phyloP scores from a whole-genome alignment of 345 rosid species.

The Ceriops zippeliana region DNA sequence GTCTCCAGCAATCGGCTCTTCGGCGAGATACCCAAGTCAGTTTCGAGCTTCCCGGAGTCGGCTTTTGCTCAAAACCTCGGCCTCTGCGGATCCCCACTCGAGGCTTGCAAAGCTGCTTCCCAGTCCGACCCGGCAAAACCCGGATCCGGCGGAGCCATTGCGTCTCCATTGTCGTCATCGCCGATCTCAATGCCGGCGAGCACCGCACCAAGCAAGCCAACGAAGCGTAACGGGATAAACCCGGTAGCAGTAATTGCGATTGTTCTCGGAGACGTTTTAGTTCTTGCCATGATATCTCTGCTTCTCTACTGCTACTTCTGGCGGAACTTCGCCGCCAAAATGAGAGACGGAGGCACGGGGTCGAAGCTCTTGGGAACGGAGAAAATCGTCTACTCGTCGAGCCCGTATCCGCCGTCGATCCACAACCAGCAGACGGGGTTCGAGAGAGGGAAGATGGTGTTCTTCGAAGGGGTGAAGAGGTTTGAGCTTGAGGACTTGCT shows the following conservation, averaged over 20 bases:
- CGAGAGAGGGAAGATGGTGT: conserved; percentile 84
- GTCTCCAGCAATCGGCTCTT: conserved; percentile 55
- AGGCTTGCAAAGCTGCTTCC: conserved; percentile 29
- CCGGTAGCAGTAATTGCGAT: conserved; percentile 62
- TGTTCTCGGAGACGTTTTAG: conserved; percentile 57
- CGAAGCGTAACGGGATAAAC: conserved; percentile 33
- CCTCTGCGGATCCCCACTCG: conserved; percentile 69
- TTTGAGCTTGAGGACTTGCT: conserved; percentile 88
- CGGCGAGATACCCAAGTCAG: conserved; percentile 65
- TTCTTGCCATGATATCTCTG: conserved; percentile 60
- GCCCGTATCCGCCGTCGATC: conserved; percentile 52
- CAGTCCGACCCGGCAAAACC: conserved; percentile 51
- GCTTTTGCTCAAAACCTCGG: conserved; percentile 52
- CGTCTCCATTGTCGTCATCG: conserved; percentile 67
- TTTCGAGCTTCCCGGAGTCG: conserved; percentile 58
- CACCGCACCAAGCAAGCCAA: conserved; percentile 17
- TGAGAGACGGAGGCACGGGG: conserved; percentile 41
- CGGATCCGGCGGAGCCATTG: conserved; percentile 59
- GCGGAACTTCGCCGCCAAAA: conserved; percentile 54
- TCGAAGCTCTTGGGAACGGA: conserved; percentile 72
- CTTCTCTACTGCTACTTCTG: conserved; percentile 88
- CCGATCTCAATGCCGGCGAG: conserved; percentile 52
- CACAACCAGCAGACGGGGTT: conserved; percentile 26
- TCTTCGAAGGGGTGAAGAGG: conserved; percentile 69
- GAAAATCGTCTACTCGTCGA: conserved; percentile 84